These are phyloP conservation scores for Begonia loranthoides DNA, from an alignment of 306 rosid species.

Conservation along the genomic window DNA sequence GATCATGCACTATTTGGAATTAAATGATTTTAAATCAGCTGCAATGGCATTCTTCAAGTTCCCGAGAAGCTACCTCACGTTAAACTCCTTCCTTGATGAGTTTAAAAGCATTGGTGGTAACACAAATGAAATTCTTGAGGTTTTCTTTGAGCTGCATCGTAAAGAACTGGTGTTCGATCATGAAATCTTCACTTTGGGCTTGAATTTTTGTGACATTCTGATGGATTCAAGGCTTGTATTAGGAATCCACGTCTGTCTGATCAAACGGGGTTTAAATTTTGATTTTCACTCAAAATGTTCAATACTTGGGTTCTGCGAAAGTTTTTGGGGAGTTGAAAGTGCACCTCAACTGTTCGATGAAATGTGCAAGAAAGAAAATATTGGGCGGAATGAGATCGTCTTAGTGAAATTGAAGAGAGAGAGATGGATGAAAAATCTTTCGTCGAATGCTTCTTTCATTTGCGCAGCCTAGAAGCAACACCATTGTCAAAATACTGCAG, in stretches of 20 bases:
- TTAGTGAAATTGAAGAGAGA: constrained; percentile 45
- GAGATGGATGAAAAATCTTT: constrained; percentile 31
- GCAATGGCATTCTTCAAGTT: constrained; percentile 33
- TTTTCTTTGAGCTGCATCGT: constrained; percentile 25
- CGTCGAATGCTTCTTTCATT: constrained; percentile 32
- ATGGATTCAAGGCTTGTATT: constrained; percentile 34
- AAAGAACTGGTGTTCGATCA: constrained; percentile 34
- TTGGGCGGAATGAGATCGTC: constrained; percentile 50
- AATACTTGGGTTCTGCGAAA: constrained; percentile 40
- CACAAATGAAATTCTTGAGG: constrained; percentile 25
- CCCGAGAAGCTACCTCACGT: constrained; percentile 24
- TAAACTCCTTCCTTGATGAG: constrained; percentile 39
- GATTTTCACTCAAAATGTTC: constrained; percentile 48
- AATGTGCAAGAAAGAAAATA: constrained; percentile 26
- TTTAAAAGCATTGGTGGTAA: constrained; percentile 37
- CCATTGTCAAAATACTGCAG: constrained; percentile 40
- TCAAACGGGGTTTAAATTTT: constrained; percentile 40
- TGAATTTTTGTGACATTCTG: constrained; percentile 34
- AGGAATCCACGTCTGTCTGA: constrained; percentile 40
- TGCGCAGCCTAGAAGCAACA: constrained; percentile 25
- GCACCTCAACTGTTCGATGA: constrained; percentile 41
- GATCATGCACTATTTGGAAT: constrained; percentile 35
- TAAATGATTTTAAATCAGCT: constrained; percentile 47
- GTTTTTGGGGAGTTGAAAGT: constrained; percentile 33
- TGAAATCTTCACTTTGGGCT: constrained; percentile 28